Evolutionary conservation across 1,139 yeast species (phyloP).

Genomic region (Suhomyces taliae): DNA sequence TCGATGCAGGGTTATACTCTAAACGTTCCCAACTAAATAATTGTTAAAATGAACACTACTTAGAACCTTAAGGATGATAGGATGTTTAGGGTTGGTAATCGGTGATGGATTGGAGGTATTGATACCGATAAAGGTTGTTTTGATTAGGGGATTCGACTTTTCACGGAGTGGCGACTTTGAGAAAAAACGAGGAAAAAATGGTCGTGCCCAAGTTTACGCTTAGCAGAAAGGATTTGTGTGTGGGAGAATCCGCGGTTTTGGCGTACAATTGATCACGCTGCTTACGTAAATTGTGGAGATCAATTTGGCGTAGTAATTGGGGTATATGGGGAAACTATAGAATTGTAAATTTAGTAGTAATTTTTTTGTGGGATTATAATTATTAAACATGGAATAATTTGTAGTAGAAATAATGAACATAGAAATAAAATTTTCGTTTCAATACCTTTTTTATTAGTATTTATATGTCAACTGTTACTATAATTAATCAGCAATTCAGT

Average conservation of each 20-base stretch:
- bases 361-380: too few relatives aligned
- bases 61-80: conserved; percentile 5
- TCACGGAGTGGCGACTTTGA: conserved; percentile 18
- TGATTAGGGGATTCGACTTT: conserved; percentile 13
- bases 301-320: too few relatives aligned
- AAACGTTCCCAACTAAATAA: conserved; percentile 13
- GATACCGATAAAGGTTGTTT: conserved; percentile 13
- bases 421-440: too few relatives aligned
- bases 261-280: background rate
- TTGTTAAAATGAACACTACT: conserved; percentile 4
- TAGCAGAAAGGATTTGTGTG: background rate
- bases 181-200: conserved; percentile 10
- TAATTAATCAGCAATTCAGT: too few relatives aligned
- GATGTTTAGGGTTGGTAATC: conserved; percentile 12
- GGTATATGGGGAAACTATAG: too few relatives aligned
- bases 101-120: conserved; percentile 12
- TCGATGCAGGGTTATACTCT: conserved; percentile 10
- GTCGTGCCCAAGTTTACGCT: conserved; percentile 10
- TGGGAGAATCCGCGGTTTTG: background rate
- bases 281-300: conserved; percentile 6
- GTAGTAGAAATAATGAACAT: too few relatives aligned
- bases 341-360: too few relatives aligned
- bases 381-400: too few relatives aligned
- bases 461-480: too few relatives aligned
- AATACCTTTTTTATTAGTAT: too few relatives aligned